These are phyloP conservation scores for Lentinula edodes DNA, from an alignment of 768 basidiomycete species.

Conservation along the genomic window DNA sequence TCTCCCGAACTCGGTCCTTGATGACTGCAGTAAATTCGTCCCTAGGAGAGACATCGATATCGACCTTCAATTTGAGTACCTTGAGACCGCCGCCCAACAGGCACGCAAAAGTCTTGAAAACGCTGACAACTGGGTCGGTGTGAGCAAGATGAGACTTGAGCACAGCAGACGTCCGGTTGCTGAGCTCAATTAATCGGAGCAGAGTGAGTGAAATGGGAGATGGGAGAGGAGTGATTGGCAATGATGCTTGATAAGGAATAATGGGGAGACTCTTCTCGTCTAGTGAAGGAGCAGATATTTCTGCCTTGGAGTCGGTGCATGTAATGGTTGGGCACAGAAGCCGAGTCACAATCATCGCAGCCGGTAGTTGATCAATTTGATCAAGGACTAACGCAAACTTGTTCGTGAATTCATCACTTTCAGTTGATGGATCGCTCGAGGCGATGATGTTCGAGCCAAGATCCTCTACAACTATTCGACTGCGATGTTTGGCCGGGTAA, in stretches of 20 bases:
- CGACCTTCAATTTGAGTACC: constrained; percentile 48
- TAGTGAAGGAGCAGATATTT: constrained; percentile 5
- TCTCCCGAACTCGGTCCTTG: not conserved
- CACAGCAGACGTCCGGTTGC: constrained; percentile 82
- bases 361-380: constrained; percentile 74
- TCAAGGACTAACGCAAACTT: constrained; percentile 74
- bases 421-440: constrained; percentile 8
- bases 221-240: not conserved
- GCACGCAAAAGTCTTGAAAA: constrained; percentile 74
- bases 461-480: constrained; percentile 12
- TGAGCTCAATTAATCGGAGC: constrained; percentile 85
- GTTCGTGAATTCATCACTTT: constrained; percentile 41
- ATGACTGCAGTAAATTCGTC: not conserved
- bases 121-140: constrained; percentile 65
- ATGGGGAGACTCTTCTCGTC: constrained; percentile 18
- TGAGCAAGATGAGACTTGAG: constrained; percentile 73
- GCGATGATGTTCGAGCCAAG: constrained; percentile 8
- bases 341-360: constrained; percentile 77
- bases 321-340: constrained; percentile 45
- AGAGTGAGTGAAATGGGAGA: constrained; percentile 46
- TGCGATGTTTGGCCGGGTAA: constrained; percentile 64
- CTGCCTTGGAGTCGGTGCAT: not conserved
- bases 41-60: not conserved
- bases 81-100: constrained; percentile 42
- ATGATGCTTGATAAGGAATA: not conserved